phyloP scores from a whole-genome alignment of 208 protist genomes.

The Polymyxa betae region DNA sequence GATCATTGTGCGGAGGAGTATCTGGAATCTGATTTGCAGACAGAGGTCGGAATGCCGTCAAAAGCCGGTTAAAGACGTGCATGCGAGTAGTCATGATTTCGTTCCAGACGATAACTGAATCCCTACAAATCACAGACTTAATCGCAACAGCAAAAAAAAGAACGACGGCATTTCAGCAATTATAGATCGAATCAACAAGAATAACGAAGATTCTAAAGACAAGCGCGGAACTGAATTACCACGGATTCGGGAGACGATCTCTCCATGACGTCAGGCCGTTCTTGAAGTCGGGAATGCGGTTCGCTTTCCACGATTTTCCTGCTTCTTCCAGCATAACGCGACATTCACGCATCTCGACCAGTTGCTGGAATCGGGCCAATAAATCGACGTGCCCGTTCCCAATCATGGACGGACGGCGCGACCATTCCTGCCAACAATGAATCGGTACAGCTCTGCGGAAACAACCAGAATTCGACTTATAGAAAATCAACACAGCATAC shows the following conservation, averaged over 20 bases:
- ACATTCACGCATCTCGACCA: slow-evolving; percentile 14
- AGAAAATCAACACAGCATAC: too few relatives aligned
- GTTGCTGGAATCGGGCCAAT: slow-evolving; percentile 24
- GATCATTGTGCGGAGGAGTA: background rate
- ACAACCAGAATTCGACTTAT: too few relatives aligned
- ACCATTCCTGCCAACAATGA: slow-evolving; percentile 18
- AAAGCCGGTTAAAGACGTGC: slow-evolving; percentile 31
- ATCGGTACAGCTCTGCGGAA: too few relatives aligned
- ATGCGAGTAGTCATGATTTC: background rate
- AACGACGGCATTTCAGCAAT: background rate
- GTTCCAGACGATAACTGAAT: slow-evolving; percentile 24
- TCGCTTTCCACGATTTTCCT: background rate
- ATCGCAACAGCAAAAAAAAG: background rate
- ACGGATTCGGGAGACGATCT: slow-evolving; percentile 52
- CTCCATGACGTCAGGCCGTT: background rate
- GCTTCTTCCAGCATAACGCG: slow-evolving; percentile 31
- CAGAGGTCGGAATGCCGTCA: background rate
- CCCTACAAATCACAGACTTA: background rate
- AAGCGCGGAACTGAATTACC: slow-evolving; percentile 56
- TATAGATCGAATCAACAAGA: too few relatives aligned
- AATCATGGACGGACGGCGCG: background rate
- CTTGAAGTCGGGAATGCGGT: slow-evolving; percentile 48
- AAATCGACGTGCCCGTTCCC: slow-evolving; percentile 16
- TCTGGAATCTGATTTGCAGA: background rate
- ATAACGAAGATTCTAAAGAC: too few relatives aligned